Percentiles rank a stretch among this genome's conserved stretches.
Conservation (phyloP, 257 asterid genomes). For the Solanum chilense region DNA sequence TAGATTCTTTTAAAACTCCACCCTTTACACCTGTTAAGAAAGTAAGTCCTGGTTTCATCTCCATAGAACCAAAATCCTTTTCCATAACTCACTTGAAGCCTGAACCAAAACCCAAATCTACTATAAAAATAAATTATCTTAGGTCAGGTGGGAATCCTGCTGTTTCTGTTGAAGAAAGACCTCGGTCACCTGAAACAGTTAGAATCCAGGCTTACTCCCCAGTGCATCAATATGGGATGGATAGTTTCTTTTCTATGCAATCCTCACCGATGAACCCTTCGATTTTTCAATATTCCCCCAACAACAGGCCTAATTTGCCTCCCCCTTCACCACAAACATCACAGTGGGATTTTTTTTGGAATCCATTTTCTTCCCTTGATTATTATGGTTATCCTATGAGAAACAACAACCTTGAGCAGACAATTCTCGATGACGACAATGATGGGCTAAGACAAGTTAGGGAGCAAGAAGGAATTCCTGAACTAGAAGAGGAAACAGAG, state of each 20-base stretch:
- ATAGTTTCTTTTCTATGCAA: conserved; percentile 51
- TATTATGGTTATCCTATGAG: conserved; percentile 64
- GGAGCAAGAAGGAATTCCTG: conserved; percentile 87
- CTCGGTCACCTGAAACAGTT: conserved; percentile 69
- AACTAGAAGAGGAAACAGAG: conserved; percentile 86
- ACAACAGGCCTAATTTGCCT: conserved; percentile 39
- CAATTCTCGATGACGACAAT: conserved; percentile 47
- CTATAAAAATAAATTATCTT: conserved; percentile 47
- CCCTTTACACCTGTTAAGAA: conserved; percentile 39
- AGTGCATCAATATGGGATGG: conserved; percentile 58
- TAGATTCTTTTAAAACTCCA: conserved; percentile 47
- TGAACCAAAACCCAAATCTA: conserved; percentile 25
- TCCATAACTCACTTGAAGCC: conserved; percentile 37
- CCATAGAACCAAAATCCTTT: conserved; percentile 58
- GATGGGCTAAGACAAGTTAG: conserved; percentile 66
- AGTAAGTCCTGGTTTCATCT: conserved; percentile 49
- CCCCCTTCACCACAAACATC: conserved; percentile 72
- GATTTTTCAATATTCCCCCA: conserved; percentile 50
- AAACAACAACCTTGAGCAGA: conserved; percentile 33
- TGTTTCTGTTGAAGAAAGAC: conserved; percentile 72
- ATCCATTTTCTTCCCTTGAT: conserved; percentile 87
- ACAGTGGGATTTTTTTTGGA: conserved; percentile 98
- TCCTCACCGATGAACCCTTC: conserved; percentile 49
- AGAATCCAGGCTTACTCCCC: conserved; percentile 63
- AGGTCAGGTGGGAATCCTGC: conserved; percentile 63